These are phyloP conservation scores for Fonsecaea erecta DNA, from an alignment of 2,329 filamentous ascomycete genomes.

Conservation along the genomic window DNA sequence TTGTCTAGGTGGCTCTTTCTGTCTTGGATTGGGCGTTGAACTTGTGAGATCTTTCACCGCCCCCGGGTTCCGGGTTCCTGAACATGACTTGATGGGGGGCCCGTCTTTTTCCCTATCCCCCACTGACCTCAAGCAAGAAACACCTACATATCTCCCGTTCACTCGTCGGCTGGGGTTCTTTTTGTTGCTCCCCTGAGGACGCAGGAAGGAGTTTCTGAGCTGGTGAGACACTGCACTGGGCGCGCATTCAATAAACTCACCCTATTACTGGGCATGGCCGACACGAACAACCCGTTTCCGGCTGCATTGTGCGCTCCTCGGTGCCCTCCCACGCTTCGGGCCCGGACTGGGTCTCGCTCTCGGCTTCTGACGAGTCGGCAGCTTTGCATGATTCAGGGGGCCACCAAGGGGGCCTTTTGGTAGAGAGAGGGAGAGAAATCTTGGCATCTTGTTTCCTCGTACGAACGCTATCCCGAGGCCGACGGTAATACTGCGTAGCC, in stretches of 20 bases:
- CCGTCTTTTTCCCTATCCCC: background rate
- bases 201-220: background rate
- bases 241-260: background rate
- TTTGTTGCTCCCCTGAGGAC: background rate
- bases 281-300: background rate
- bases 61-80: background rate
- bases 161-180: background rate
- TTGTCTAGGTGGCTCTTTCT: conserved; percentile 5
- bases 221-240: background rate
- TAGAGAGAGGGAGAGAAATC: background rate
- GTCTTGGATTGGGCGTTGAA: background rate
- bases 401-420: background rate
- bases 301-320: background rate
- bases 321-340: background rate
- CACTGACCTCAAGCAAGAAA: background rate
- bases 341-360: background rate
- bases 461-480: background rate
- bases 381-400: conserved; percentile 3
- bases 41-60: conserved; percentile 1
- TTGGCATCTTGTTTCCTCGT: background rate
- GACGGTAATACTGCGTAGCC: background rate
- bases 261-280: background rate
- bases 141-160: background rate
- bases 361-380: conserved; percentile 1
- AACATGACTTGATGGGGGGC: background rate